phyloP scores from a whole-genome alignment of 495 filamentous ascomycete species.

The Penicillium longicatenatum region DNA sequence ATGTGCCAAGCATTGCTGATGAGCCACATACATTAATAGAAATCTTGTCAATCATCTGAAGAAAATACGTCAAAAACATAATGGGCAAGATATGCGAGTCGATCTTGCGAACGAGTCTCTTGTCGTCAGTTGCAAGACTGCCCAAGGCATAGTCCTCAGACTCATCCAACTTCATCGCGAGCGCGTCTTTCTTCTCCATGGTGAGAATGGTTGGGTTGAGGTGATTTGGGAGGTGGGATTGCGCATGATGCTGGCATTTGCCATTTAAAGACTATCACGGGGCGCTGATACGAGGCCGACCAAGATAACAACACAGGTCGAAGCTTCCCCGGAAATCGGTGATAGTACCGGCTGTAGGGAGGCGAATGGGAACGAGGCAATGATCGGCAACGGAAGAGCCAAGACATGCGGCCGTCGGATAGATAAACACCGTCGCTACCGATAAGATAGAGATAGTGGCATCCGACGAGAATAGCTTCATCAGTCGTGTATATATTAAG shows the following conservation, averaged over 20 bases:
- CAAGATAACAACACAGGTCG: slow-evolving; percentile 8
- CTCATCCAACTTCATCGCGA: slow-evolving; percentile 5
- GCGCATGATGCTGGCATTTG: slow-evolving; percentile 4
- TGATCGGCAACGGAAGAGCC: slow-evolving; percentile 17
- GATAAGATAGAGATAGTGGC: background rate
- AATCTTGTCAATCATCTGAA: slow-evolving; percentile 70
- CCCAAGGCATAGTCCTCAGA: slow-evolving; percentile 25
- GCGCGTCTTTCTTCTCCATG: slow-evolving; percentile 16
- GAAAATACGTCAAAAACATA: slow-evolving; percentile 61
- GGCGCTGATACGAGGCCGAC: slow-evolving; percentile 7
- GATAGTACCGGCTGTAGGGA: background rate
- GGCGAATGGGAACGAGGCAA: slow-evolving; percentile 4
- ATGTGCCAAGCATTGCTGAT: background rate
- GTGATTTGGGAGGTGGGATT: background rate
- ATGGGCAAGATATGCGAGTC: slow-evolving; percentile 54
- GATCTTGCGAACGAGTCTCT: slow-evolving; percentile 49
- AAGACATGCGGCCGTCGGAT: slow-evolving; percentile 28
- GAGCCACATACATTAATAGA: slow-evolving; percentile 52
- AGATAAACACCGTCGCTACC: slow-evolving; percentile 16
- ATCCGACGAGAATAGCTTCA: slow-evolving; percentile 13
- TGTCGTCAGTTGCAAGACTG: slow-evolving; percentile 29
- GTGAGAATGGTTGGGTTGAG: background rate
- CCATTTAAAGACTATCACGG: slow-evolving; percentile 7
- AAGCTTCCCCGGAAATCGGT: background rate
- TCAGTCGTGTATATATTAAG: slow-evolving; percentile 8